Conservation (phyloP, 176 grass and related monocot species). For the Saccharum spontaneum region DNA sequence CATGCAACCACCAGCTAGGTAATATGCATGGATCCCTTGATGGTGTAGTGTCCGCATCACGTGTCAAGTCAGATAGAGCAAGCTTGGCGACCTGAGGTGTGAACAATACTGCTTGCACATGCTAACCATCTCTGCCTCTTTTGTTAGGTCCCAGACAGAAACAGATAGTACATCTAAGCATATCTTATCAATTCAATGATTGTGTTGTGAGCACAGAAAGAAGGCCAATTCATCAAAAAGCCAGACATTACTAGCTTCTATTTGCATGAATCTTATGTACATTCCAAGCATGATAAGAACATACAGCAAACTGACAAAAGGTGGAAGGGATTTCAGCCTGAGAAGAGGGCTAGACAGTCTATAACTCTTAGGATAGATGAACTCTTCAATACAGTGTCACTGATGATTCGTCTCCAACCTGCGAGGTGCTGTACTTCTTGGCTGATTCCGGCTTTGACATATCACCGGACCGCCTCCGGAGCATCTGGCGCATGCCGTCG, state of each 20-base stretch:
- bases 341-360: conserved; percentile 24
- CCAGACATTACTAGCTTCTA: conserved; percentile 36
- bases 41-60: conserved; percentile 34
- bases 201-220: conserved; percentile 32
- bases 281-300: conserved; percentile 47
- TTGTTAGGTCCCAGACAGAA: conserved; percentile 45
- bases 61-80: conserved; percentile 33
- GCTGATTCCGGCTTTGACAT: conserved; percentile 43
- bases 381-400: conserved; percentile 51
- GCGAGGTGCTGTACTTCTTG: conserved; percentile 55
- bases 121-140: conserved; percentile 34
- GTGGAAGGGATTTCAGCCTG: conserved; percentile 22
- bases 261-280: conserved; percentile 51
- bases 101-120: conserved; percentile 46
- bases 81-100: conserved; percentile 30
- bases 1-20: conserved; percentile 29
- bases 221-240: conserved; percentile 21
- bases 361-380: conserved; percentile 32
- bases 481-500: conserved; percentile 82
- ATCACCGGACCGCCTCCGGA: conserved; percentile 70
- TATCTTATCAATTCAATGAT: conserved; percentile 41
- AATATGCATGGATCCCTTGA: conserved; percentile 21
- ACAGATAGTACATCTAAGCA: conserved; percentile 15
- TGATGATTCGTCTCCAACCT: conserved; percentile 56
- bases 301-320: conserved; percentile 37